Evolutionary conservation across 306 rosid species (phyloP).

Genomic region (Castanea crenata): DNA sequence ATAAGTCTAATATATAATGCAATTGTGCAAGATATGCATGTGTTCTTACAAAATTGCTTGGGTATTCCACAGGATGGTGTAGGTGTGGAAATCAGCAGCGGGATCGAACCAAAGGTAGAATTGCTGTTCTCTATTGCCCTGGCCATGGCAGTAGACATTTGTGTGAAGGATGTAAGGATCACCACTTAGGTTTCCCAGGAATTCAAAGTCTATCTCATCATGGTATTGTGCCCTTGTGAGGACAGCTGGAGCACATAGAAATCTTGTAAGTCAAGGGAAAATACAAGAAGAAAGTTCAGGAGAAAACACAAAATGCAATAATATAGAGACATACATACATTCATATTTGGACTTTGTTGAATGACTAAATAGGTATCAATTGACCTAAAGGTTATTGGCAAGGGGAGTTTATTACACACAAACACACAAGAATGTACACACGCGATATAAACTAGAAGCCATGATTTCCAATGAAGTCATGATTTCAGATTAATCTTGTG

Average conservation of each 20-base stretch:
- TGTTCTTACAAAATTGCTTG: conserved; percentile 30
- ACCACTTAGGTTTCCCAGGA: conserved; percentile 39
- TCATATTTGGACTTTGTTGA: too few relatives aligned
- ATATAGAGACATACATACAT: too few relatives aligned
- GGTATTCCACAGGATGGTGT: conserved; percentile 42
- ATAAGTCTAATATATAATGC: too few relatives aligned
- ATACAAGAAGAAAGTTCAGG: too few relatives aligned
- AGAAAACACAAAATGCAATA: too few relatives aligned
- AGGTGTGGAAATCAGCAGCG: conserved; percentile 38
- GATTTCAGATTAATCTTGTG: too few relatives aligned
- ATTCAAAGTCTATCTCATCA: conserved; percentile 54
- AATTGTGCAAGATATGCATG: too few relatives aligned
- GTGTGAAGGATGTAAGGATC: conserved; percentile 45
- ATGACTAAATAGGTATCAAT: too few relatives aligned
- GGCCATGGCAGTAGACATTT: conserved; percentile 36
- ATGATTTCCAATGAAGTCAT: too few relatives aligned
- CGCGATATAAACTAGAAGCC: background rate
- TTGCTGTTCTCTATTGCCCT: conserved; percentile 35
- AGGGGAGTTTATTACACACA: too few relatives aligned
- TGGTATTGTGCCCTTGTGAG: conserved; percentile 23
- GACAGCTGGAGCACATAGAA: conserved; percentile 25
- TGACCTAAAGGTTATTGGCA: too few relatives aligned
- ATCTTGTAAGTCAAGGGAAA: too few relatives aligned
- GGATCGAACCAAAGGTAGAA: conserved; percentile 47
- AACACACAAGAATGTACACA: background rate